phyloP scores from a whole-genome alignment of 225 moss, liverwort and hornwort genomes.

The Pseudisothecium myosuroides region DNA sequence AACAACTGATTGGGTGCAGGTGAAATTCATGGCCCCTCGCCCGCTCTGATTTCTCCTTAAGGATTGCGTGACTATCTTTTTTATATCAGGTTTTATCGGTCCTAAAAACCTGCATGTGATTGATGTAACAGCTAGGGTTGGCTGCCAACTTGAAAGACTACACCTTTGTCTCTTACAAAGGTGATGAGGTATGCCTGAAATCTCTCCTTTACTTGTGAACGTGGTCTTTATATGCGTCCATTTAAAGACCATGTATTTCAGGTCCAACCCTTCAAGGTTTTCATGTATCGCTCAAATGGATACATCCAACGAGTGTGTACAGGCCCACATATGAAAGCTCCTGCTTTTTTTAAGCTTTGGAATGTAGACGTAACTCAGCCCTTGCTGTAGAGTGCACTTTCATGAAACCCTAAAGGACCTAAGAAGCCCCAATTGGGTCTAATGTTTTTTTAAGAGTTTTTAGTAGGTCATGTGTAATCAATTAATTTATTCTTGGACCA shows the following conservation, averaged over 20 bases:
- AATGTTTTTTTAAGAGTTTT: neutral
- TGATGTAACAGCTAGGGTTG: conserved; percentile 46
- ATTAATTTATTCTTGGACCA: neutral
- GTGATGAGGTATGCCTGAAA: conserved; percentile 45
- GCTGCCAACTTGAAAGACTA: conserved; percentile 80
- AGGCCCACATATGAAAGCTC: no score
- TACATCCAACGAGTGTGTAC: no score
- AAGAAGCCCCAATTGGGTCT: neutral
- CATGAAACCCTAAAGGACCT: neutral
- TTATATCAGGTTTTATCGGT: neutral
- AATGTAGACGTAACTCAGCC: no score
- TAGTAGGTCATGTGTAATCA: neutral
- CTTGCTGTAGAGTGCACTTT: no score
- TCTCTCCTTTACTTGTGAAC: neutral
- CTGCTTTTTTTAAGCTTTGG: no score
- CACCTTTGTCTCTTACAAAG: conserved; percentile 50
- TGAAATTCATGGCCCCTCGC: conserved; percentile 8
- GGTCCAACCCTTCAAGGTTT: no score
- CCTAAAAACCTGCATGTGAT: neutral
- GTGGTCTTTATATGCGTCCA: neutral
- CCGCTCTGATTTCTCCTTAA: neutral
- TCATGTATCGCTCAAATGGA: no score
- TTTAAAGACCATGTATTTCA: neutral
- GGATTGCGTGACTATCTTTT: neutral
- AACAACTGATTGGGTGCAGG: conserved; percentile 83